A percentile compares a stretch with the other conserved stretches of the same genome.
Evolutionary conservation across 352 stramenopile genomes (phyloP).

Genomic region (Pythium volutum): DNA sequence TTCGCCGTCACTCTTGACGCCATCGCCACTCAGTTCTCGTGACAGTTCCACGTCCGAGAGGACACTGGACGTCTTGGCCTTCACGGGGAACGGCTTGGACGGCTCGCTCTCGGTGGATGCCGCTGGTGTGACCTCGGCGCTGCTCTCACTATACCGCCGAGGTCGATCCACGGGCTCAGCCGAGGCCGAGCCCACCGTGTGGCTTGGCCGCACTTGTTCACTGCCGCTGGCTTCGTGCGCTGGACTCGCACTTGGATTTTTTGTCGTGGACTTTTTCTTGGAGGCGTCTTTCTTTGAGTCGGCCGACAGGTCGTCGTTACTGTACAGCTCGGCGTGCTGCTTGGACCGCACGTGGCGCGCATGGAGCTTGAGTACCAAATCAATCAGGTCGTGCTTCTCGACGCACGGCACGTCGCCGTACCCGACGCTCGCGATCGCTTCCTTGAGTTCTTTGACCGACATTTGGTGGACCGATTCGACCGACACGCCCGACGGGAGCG

Average conservation of each 20-base stretch:
- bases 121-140: conserved; percentile 11
- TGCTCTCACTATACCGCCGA: conserved; percentile 27
- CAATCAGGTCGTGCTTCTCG: conserved; percentile 80
- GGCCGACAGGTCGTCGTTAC: conserved; percentile 29
- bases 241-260: not conserved
- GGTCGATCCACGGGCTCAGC: not conserved
- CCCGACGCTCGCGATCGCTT: conserved; percentile 60
- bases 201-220: not conserved
- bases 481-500: conserved; percentile 45
- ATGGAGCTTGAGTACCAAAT: conserved; percentile 82
- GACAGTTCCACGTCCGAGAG: conserved; percentile 51
- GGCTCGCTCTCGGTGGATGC: not conserved
- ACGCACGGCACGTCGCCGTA: conserved; percentile 74
- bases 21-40: conserved; percentile 42
- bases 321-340: conserved; percentile 32
- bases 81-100: conserved; percentile 30
- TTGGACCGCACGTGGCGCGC: conserved; percentile 42
- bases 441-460: conserved; percentile 78
- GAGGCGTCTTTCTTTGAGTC: no score
- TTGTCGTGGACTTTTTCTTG: not conserved
- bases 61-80: conserved; percentile 44
- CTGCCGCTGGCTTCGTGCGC: not conserved
- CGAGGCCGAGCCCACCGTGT: not conserved
- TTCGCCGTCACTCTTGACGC: conserved; percentile 36
- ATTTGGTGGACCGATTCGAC: conserved; percentile 69